A percentile compares a stretch with the other conserved stretches of the same genome.
Conservation (phyloP, 768 basidiomycete species). For the Chlorophyllum brunneum region DNA sequence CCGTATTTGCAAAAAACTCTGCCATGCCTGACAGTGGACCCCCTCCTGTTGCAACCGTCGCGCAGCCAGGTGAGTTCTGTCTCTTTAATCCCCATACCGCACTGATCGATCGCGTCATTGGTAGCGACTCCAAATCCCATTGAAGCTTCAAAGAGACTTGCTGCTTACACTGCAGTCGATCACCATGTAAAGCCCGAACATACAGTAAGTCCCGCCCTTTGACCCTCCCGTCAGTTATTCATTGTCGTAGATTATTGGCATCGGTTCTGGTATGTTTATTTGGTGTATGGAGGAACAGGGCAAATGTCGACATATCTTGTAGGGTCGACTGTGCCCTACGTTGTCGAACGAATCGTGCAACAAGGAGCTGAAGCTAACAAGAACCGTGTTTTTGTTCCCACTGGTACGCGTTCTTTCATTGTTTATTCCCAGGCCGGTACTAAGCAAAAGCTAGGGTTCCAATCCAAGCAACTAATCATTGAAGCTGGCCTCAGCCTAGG, state of each 20-base stretch:
- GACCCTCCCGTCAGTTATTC: background rate
- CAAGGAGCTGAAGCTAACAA: conserved; percentile 77
- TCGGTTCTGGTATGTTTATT: conserved; percentile 66
- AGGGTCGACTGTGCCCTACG: conserved; percentile 95
- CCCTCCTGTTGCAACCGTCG: background rate
- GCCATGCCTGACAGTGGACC: conserved; percentile 1
- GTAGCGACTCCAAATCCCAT: conserved; percentile 38
- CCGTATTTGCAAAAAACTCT: background rate
- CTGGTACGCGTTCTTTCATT: conserved; percentile 43
- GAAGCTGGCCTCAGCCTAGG: conserved; percentile 72
- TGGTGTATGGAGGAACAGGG: background rate
- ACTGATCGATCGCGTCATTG: background rate
- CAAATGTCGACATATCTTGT: background rate
- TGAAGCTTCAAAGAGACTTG: conserved; percentile 84
- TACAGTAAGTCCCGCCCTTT: conserved; percentile 48
- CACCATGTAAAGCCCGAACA: conserved; percentile 79
- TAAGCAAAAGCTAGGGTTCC: conserved; percentile 58
- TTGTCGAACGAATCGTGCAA: conserved; percentile 89
- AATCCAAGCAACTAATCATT: conserved; percentile 94
- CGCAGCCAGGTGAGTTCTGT: background rate
- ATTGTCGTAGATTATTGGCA: conserved; percentile 69
- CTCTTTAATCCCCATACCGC: background rate
- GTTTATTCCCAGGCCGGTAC: background rate
- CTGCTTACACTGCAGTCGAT: conserved; percentile 94
- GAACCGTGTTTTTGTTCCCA: conserved; percentile 85